phyloP scores from a whole-genome alignment of 176 grass and related monocot species.

The Hyparrhenia diplandra region DNA sequence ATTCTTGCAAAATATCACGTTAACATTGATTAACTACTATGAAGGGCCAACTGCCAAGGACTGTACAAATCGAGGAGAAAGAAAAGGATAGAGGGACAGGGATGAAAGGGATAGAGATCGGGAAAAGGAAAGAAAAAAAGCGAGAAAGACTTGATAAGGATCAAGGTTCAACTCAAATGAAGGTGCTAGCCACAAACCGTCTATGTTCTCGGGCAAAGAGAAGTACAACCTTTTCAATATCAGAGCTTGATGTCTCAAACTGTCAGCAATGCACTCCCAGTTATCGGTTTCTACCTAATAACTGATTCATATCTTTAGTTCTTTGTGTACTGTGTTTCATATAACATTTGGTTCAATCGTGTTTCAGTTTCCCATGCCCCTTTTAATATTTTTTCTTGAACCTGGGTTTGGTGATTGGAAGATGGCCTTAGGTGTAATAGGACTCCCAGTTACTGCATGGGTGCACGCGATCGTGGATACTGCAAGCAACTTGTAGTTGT shows the following conservation, averaged over 20 bases:
- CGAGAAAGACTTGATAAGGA: no score
- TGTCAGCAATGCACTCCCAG: conserved; percentile 89
- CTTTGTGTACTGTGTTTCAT: background rate
- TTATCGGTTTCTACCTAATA: conserved; percentile 89
- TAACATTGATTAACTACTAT: conserved; percentile 26
- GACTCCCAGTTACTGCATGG: no score
- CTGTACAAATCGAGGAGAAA: conserved; percentile 56
- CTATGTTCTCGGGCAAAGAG: conserved; percentile 59
- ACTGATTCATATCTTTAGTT: conserved; percentile 9
- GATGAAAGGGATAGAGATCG: conserved; percentile 63
- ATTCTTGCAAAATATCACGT: conserved; percentile 22
- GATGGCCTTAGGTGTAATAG: no score
- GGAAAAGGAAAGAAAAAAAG: conserved; percentile 71
- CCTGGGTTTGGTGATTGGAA: no score
- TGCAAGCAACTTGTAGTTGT: no score
- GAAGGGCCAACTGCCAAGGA: conserved; percentile 41
- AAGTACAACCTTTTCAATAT: conserved; percentile 86
- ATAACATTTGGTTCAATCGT: no score
- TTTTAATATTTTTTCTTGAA: no score
- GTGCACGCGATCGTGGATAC: no score
- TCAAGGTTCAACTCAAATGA: conserved; percentile 42
- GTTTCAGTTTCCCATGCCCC: conserved; percentile 75
- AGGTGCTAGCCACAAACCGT: conserved; percentile 51
- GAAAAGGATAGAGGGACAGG: conserved; percentile 43
- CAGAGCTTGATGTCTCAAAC: conserved; percentile 91